Conservation (phyloP, 2,329 filamentous ascomycete genomes). For the Paracoccidioides brasiliensis region DNA sequence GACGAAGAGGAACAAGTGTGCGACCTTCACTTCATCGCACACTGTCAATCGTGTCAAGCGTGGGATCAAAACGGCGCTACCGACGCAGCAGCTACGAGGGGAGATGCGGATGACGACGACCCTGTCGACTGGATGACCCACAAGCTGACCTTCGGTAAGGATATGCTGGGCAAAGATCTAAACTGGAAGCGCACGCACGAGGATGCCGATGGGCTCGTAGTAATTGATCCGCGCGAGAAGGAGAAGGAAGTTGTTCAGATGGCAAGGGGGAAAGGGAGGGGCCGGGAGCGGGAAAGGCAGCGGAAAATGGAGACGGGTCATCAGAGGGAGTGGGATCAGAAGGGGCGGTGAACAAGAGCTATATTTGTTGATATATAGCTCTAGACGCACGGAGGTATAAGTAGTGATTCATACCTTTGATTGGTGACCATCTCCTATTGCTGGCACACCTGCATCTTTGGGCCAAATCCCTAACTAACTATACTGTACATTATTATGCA, state of each 20-base stretch:
- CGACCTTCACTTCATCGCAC: constrained; percentile 89
- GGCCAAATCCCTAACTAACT: too few relatives aligned
- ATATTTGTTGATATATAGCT: neutral
- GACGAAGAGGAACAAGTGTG: constrained; percentile 61
- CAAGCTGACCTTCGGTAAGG: constrained; percentile 71
- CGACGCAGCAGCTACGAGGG: neutral
- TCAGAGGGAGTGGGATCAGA: constrained; percentile 26
- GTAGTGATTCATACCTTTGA: too few relatives aligned
- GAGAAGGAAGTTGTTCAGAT: constrained; percentile 58
- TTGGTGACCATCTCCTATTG: too few relatives aligned
- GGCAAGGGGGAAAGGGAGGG: constrained; percentile 27
- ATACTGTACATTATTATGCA: too few relatives aligned
- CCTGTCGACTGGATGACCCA: constrained; percentile 74
- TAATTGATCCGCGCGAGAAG: constrained; percentile 84
- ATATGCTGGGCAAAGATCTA: constrained; percentile 79
- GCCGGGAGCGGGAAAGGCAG: constrained; percentile 22
- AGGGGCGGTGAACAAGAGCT: constrained; percentile 7
- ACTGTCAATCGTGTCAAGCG: constrained; percentile 79
- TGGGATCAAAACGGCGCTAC: constrained; percentile 52
- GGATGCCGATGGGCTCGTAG: constrained; percentile 54
- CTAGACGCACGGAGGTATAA: too few relatives aligned
- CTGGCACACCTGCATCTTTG: too few relatives aligned
- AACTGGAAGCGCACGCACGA: constrained; percentile 85
- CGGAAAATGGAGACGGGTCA: constrained; percentile 17
- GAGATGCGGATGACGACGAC: constrained; percentile 29